These are phyloP conservation scores for Zygosaccharomyces siamensis DNA, from an alignment of 805 yeast species.

Conservation along the genomic window DNA sequence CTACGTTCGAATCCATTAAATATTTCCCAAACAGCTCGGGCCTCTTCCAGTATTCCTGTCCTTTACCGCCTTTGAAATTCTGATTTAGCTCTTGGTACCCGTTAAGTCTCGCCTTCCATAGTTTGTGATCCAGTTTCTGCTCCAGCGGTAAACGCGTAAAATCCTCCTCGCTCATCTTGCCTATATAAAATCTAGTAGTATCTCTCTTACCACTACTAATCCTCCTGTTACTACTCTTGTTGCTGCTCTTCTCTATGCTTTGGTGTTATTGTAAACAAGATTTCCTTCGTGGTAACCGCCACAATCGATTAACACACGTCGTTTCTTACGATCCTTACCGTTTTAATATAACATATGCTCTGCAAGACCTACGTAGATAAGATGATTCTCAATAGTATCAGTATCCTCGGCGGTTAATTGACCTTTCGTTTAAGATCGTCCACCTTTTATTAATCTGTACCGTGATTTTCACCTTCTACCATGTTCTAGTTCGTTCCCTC, in stretches of 20 bases:
- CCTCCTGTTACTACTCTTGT: background rate
- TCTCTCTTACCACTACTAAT: background rate
- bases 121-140: slow-evolving; percentile 62
- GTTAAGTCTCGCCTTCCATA: slow-evolving; percentile 81
- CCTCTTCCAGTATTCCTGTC: slow-evolving; percentile 38
- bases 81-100: slow-evolving; percentile 69
- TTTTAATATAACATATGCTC: too few relatives aligned
- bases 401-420: too few relatives aligned
- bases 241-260: background rate
- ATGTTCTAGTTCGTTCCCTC: slow-evolving; percentile 2
- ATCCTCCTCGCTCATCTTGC: slow-evolving; percentile 48
- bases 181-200: background rate
- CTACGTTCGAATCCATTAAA: slow-evolving; percentile 78
- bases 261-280: slow-evolving; percentile 1
- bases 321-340: background rate
- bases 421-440: too few relatives aligned
- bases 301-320: background rate
- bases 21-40: slow-evolving; percentile 55
- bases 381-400: too few relatives aligned
- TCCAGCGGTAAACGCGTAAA: slow-evolving; percentile 57
- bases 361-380: too few relatives aligned
- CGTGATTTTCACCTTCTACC: background rate
- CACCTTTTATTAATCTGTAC: background rate
- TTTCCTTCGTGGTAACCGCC: slow-evolving; percentile 2
- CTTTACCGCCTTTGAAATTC: slow-evolving; percentile 37